Base-by-base conservation (phyloP, 1,139 yeast genomes). In the Groenewaldozyma auringiensis region DNA sequence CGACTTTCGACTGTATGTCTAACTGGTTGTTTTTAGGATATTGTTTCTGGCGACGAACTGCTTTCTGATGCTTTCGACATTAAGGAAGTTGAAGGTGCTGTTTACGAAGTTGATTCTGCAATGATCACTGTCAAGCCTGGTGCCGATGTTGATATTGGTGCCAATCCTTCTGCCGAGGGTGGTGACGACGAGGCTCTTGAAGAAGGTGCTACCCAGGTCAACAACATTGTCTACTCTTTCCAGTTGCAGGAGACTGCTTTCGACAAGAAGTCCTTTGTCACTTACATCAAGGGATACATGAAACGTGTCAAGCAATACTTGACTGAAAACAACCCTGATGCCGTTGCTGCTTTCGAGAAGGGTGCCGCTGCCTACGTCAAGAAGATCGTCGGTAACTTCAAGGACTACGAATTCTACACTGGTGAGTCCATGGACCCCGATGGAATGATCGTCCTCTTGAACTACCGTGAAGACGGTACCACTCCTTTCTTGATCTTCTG, bases 401-500 rank as follows among this genome's bases (percentile, higher is more conserved):
- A 82, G 70, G 98, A 92, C 80, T 92, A 94, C 94, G 98, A 92
- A 68, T 92, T 92, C 81, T 92, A 74, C 88, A 92, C 96, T 61
- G 98, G 98, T 78, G 97, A 92, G 78, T 84, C 95, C 67, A 94
- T 92, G 99, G 96, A 94, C 82, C 96, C 97, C 70, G 97, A 92
- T 72, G 96, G 84, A 64, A 92, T 92, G 98, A 75, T 92, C 68
- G 89, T 87, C 61, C 81, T 92, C 72, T 84, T 92, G 75, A 92
- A 92, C 94, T 92, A 92, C 88, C 94, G 99, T 77, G 98, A 92
- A 78, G 97, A 92, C 69, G 99, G 98, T 77, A 76, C 81, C 64
- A 94, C 99, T 60, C 98, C 98, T 67, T 94, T 68, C 77, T 94
- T 92, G 67, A 87, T 89, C 60, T 81, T 88, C 83, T 92, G 97